Evolutionary conservation across 1,284 basidiomycete genomes (phyloP).

Genomic region (Irpex sp.): DNA sequence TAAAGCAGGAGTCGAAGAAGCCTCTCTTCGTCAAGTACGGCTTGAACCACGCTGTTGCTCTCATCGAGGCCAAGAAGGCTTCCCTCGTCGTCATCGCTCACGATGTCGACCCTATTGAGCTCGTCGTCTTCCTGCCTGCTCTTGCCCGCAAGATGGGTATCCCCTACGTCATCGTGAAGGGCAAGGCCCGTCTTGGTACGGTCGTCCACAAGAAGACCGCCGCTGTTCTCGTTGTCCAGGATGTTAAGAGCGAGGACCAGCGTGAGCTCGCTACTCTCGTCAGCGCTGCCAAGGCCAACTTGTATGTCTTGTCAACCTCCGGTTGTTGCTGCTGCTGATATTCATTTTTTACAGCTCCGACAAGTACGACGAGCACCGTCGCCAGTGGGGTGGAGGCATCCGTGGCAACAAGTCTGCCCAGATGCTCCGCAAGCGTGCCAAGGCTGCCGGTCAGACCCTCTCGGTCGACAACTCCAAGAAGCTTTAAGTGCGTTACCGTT

Average conservation of each 20-base stretch:
- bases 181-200: conserved; percentile 95
- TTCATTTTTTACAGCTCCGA: conserved; percentile 64
- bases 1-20: conserved; percentile 75
- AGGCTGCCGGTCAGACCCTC: conserved; percentile 74
- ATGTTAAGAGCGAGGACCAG: conserved; percentile 93
- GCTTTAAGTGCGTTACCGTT: conserved; percentile 42
- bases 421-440: conserved; percentile 93
- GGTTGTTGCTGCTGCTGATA: not conserved
- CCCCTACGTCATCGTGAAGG: conserved; percentile 97
- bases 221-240: conserved; percentile 87
- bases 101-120: conserved; percentile 98
- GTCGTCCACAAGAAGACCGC: conserved; percentile 99
- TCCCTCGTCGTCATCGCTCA: conserved; percentile 95
- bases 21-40: conserved; percentile 96
- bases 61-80: conserved; percentile 98
- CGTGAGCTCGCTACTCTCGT: conserved; percentile 92
- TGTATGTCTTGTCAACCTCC: conserved; percentile 45
- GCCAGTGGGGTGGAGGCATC: conserved; percentile 95
- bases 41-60: conserved; percentile 94
- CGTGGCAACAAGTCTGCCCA: conserved; percentile 92
- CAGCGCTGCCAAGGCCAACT: conserved; percentile 96
- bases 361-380: conserved; percentile 91
- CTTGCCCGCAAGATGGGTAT: conserved; percentile 99
- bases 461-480: conserved; percentile 55
- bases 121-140: conserved; percentile 96